A percentile compares a stretch with the other conserved stretches of the same genome.
Conservation (phyloP, 192 early-diverging fungal species). For the Rhizophagus sp. region DNA sequence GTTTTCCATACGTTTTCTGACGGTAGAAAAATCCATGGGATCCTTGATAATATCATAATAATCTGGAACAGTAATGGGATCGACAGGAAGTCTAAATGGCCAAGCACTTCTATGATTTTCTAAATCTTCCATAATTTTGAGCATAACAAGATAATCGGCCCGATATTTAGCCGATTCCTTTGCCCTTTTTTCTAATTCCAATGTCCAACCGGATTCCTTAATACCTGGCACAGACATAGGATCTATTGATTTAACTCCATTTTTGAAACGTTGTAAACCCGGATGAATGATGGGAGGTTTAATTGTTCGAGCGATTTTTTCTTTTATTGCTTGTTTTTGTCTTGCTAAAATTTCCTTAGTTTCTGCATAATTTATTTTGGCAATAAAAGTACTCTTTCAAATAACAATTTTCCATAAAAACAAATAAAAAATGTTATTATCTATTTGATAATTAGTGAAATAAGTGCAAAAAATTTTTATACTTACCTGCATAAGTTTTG, state of each 20-base stretch:
- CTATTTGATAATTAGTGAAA: too few species aligned
- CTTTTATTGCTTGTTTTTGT: constrained; percentile 80
- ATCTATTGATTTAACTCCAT: constrained; percentile 61
- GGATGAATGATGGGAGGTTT: constrained; percentile 77
- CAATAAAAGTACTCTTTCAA: constrained; percentile 84
- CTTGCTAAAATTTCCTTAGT: constrained; percentile 68
- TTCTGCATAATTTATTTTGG: constrained; percentile 84
- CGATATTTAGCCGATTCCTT: constrained; percentile 45
- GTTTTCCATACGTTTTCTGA: constrained; percentile 81
- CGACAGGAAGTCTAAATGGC: constrained; percentile 94
- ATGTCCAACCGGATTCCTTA: constrained; percentile 91
- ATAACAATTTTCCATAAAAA: background rate
- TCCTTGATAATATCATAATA: constrained; percentile 96
- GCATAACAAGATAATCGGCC: constrained; percentile 68
- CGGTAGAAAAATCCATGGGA: constrained; percentile 94
- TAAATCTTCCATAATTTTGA: constrained; percentile 76
- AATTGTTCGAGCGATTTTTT: constrained; percentile 79
- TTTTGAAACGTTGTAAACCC: constrained; percentile 73
- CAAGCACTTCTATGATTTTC: constrained; percentile 78
- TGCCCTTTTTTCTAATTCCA: constrained; percentile 72
- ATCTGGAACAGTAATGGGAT: constrained; percentile 83
- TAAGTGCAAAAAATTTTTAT: background rate
- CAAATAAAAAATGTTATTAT: too few species aligned
- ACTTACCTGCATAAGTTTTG: constrained; percentile 89
- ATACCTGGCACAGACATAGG: constrained; percentile 89